Percentiles rank a stretch among this genome's conserved stretches.
phyloP scores from a whole-genome alignment of 345 rosid genomes.

The Geranium brycei region DNA sequence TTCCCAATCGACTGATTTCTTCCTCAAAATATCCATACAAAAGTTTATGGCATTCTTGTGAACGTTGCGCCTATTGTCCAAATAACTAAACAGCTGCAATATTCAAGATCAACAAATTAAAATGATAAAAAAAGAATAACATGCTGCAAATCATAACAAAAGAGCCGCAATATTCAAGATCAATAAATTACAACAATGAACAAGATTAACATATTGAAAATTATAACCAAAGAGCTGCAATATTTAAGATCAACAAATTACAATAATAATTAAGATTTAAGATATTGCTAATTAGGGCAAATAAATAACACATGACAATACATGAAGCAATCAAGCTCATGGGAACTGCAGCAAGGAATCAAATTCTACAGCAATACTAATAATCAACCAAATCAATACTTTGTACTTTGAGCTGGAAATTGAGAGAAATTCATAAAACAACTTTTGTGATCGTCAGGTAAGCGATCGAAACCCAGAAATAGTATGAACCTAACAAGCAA shows the following conservation, averaged over 20 bases:
- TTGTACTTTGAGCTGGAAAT: neutral
- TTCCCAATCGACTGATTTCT: conserved; percentile 59
- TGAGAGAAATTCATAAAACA: neutral
- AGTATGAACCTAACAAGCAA: neutral
- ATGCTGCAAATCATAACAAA: too few species aligned
- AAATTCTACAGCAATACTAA: neutral
- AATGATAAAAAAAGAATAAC: neutral
- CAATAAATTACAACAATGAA: too few species aligned
- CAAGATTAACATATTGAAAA: too few species aligned
- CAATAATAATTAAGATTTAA: neutral
- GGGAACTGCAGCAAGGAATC: neutral
- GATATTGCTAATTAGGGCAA: neutral
- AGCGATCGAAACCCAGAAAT: neutral
- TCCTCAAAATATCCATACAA: conserved; percentile 54
- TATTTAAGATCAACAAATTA: neutral
- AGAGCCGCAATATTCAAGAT: too few species aligned
- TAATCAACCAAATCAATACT: too few species aligned
- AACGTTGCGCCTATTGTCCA: conserved; percentile 58
- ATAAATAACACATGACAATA: neutral
- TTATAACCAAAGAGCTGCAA: too few species aligned
- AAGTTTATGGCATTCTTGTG: conserved; percentile 53
- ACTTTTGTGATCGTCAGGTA: neutral
- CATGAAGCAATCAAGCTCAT: neutral
- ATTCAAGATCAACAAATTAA: neutral
- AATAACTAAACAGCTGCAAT: conserved; percentile 38